These are phyloP conservation scores for Triticum urartu DNA, from an alignment of 176 grass and related monocot genomes.

Conservation along the genomic window DNA sequence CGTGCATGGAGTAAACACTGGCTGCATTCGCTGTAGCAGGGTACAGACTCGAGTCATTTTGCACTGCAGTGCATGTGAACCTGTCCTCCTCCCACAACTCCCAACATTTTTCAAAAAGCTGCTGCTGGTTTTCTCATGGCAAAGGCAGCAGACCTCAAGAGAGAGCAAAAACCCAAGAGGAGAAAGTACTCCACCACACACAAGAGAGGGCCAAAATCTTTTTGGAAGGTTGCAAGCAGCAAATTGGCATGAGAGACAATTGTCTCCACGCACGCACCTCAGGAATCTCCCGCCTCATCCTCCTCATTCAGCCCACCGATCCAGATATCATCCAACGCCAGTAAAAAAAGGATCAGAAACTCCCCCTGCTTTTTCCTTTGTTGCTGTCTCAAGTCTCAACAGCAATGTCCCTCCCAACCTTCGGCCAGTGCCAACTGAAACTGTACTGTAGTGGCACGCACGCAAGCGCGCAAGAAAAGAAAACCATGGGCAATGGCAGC, in stretches of 20 bases:
- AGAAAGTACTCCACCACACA: background rate
- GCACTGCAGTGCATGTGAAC: constrained; percentile 51
- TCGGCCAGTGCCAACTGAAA: background rate
- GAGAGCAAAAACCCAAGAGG: background rate
- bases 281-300: background rate
- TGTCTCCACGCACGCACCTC: background rate
- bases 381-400: background rate
- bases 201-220: background rate
- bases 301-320: background rate
- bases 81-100: background rate
- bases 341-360: background rate
- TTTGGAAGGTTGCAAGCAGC: background rate
- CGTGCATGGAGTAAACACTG: constrained; percentile 6
- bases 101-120: background rate
- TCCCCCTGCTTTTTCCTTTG: background rate
- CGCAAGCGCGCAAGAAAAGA: background rate
- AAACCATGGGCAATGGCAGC: constrained; percentile 19
- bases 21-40: constrained; percentile 11
- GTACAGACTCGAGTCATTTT: constrained; percentile 37
- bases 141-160: background rate
- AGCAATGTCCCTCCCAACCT: background rate
- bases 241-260: background rate
- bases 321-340: background rate
- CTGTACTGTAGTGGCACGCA: background rate
- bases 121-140: constrained; percentile 34